Base-by-base conservation (phyloP, 352 stramenopile genomes). In the Blastocystis sp. region DNA sequence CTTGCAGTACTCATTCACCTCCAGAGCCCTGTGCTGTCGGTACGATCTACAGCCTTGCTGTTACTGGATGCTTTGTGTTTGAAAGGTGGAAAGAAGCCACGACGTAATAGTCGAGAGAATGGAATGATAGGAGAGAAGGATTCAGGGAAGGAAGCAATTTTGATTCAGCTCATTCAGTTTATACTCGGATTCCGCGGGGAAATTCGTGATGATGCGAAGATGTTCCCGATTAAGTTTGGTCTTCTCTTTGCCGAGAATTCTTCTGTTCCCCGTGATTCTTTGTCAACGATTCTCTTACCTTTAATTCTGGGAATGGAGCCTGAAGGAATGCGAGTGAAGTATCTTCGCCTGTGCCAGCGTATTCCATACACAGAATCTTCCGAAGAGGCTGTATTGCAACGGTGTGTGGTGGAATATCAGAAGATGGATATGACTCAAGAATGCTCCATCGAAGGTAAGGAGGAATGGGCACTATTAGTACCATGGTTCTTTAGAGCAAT, bases 121-220 rank as follows among this genome's bases (percentile, higher is more conserved):
- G 61, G 27, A 0, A 39, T 39, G 61, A 21, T n/a, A 43, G 21
- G 27, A n/a, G 29, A 57, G 12, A 46, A 14, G 63, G 49, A 32
- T n/a, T 2, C 14, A 12, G 71, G 65, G 46, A 39, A 21, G 1
- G 32, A 83, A 21, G 49, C 24, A 19, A 21, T 83, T 21, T 42
- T 83, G n/a, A 29, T 83, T n/a, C 49, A 66, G 49, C 42, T 83
- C 14, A 32, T 83, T 19, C 46, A 65, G 14, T 83, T 51, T 49
- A 42, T 83, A 4, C 43, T 83, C 24, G 63, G 51, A n/a, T 65
- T 51, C 49, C 42, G 46, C 7, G 46, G 21, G 14, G 71, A 83
- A n/a, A 66, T 83, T 67, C 71, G 71, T 37, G 71, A 83, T 24
- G 71, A 83, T 43, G 2, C 16, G 32, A 83, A 83, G 27, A 29